Base-by-base conservation (phyloP, 1,284 basidiomycete genomes). In the Apiotrichum laibachii region DNA sequence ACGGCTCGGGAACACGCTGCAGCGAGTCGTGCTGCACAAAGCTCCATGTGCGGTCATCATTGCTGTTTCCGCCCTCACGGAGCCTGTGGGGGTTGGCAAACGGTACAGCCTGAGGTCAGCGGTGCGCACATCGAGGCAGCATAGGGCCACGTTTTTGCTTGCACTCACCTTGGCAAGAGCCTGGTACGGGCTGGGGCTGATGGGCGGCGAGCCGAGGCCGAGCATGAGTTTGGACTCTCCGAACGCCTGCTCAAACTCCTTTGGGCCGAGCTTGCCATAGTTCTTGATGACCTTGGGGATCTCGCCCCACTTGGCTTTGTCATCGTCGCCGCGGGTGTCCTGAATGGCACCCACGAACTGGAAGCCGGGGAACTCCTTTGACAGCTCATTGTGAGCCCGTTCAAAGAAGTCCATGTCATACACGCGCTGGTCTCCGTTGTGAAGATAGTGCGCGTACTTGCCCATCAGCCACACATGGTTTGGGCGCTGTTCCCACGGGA, bases 391-490 rank as follows among this genome's bases (percentile, higher is more conserved):
- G 21, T 50, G 53, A 15, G 58, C 64, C n/a, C 55, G 59, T 37
- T 55, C 34, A 33, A 59, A 67, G 37, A 57, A 63, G 9, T 37
- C 45, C 26, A 43, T 46, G 44, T 58, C 34, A 54, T 64, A 60
- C 6, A 55, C 57, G 12, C 35, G 42, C 21, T 35, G 39, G 42
- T 62, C 42, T 26, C 43, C 49, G 37, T 62, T 52, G 52, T 65
- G 61, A 48, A 69, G 66, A 57, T 66, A 69, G 50, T 59, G 55
- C 11, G 61, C 50, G 40, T 56, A 60, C 54, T 69, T 69, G 31
- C 62, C 67, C 8, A 67, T 52, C 34, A 69, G 51, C 56, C 64
- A 69, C 18, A 66, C 60, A 21, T 60, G 66, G 50, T 62, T 37
- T 5, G 66, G 64, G 5, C 67, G 60, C 19, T 60, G 12, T 0